A percentile compares a stretch with the other conserved stretches of the same genome.
phyloP scores from a whole-genome alignment of 2,329 filamentous ascomycete genomes.

The Fusarium liriodendri region DNA sequence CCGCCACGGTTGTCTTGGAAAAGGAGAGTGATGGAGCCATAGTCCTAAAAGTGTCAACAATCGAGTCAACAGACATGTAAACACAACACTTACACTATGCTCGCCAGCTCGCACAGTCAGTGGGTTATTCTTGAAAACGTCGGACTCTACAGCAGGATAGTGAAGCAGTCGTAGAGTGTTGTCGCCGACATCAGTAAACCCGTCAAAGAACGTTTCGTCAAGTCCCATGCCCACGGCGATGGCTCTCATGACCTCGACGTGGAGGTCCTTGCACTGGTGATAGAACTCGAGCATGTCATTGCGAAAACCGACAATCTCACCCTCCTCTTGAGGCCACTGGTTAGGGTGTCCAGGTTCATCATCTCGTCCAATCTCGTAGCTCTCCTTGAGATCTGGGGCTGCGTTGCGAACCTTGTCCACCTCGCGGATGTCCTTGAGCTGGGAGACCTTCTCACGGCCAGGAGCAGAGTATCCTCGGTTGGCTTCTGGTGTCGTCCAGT shows the following conservation, averaged over 20 bases:
- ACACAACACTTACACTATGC: constrained; percentile 65
- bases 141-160: constrained; percentile 76
- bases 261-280: constrained; percentile 77
- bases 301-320: constrained; percentile 67
- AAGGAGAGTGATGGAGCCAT: constrained; percentile 70
- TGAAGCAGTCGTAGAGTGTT: constrained; percentile 81
- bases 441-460: constrained; percentile 78
- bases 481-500: constrained; percentile 77
- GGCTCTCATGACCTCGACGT: constrained; percentile 83
- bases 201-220: constrained; percentile 79
- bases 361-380: constrained; percentile 73
- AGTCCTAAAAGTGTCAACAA: constrained; percentile 55
- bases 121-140: constrained; percentile 74
- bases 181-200: constrained; percentile 75
- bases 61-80: background rate
- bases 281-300: constrained; percentile 81
- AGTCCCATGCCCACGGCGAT: constrained; percentile 86
- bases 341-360: constrained; percentile 73
- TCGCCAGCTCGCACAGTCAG: constrained; percentile 81
- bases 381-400: constrained; percentile 74
- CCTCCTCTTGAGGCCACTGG: constrained; percentile 72
- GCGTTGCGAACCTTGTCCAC: constrained; percentile 68
- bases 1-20: constrained; percentile 70
- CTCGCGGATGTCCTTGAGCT: constrained; percentile 63
- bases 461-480: constrained; percentile 80